phyloP scores from a whole-genome alignment of 1,284 basidiomycete species.

The Boletus hoseneyae region DNA sequence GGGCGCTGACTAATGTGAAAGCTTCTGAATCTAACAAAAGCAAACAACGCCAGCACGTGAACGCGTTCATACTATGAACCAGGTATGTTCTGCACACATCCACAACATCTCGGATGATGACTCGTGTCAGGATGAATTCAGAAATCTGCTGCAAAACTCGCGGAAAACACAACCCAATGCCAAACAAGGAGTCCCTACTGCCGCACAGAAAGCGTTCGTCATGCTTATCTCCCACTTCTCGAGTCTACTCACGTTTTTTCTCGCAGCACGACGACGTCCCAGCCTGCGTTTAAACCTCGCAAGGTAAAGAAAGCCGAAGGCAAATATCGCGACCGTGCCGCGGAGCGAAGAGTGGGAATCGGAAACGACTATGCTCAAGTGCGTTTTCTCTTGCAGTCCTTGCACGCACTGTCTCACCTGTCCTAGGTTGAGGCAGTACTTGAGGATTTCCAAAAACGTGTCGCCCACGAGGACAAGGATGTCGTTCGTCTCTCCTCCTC shows the following conservation, averaged over 20 bases:
- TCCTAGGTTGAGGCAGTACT: constrained; percentile 73
- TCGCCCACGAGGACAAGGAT: constrained; percentile 54
- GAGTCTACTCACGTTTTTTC: not conserved
- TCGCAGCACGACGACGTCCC: constrained; percentile 34
- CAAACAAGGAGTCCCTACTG: constrained; percentile 2
- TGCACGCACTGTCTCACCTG: constrained; percentile 6
- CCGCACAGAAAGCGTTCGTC: constrained; percentile 19
- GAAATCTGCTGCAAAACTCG: constrained; percentile 32
- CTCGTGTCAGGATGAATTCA: constrained; percentile 38
- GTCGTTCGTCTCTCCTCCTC: constrained; percentile 40
- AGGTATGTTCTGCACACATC: constrained; percentile 15
- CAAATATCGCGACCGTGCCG: constrained; percentile 67
- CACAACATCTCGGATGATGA: not conserved
- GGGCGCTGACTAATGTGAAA: constrained; percentile 19
- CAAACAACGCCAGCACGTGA: constrained; percentile 23
- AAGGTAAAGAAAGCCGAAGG: constrained; percentile 62
- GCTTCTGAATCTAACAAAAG: constrained; percentile 27
- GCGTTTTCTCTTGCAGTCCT: not conserved
- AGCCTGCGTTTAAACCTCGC: constrained; percentile 70
- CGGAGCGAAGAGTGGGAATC: constrained; percentile 59
- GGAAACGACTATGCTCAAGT: constrained; percentile 71
- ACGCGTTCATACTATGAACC: constrained; percentile 21
- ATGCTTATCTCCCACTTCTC: constrained; percentile 9
- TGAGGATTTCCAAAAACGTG: constrained; percentile 73
- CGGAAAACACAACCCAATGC: constrained; percentile 16